A percentile compares a stretch with the other conserved stretches of the same genome.
Evolutionary conservation across 441 rosid genomes (phyloP).

Genomic region (Eutrema salsugineum): DNA sequence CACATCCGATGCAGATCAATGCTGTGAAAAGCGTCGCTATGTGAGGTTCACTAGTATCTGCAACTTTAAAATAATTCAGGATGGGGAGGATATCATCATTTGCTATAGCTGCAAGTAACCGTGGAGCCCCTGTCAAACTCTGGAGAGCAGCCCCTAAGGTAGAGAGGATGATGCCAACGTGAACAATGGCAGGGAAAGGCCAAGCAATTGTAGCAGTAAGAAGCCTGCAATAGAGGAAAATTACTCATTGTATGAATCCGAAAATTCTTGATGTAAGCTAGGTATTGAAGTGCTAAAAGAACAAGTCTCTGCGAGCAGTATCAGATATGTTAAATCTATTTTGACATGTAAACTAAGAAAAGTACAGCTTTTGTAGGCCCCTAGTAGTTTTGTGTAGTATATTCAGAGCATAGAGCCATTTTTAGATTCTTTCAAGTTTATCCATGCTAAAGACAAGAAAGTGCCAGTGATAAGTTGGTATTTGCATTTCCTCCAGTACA

Average conservation of each 20-base stretch:
- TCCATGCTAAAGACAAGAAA: constrained; percentile 8
- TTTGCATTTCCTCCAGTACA: constrained; percentile 13
- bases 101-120: constrained; percentile 97
- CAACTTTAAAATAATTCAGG: constrained; percentile 91
- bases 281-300: constrained; percentile 3
- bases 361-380: neutral
- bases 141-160: constrained; percentile 99
- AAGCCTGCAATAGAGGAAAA: constrained; percentile 54
- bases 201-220: constrained; percentile 97
- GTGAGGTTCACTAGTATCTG: constrained; percentile 86
- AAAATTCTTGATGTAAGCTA: neutral
- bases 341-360: neutral
- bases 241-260: neutral
- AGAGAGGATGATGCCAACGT: constrained; percentile 93
- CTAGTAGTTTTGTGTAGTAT: neutral
- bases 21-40: constrained; percentile 94
- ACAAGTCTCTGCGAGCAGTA: constrained; percentile 2
- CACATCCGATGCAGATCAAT: constrained; percentile 85
- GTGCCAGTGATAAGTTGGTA: constrained; percentile 1
- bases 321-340: constrained; percentile 5
- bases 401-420: neutral
- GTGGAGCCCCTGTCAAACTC: constrained; percentile 96
- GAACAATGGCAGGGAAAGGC: constrained; percentile 89
- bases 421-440: constrained; percentile 4
- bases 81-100: constrained; percentile 98